A percentile compares a stretch with the other conserved stretches of the same genome.
Conservation (phyloP, 1,284 basidiomycete species). For the Fomitopsis betulina region DNA sequence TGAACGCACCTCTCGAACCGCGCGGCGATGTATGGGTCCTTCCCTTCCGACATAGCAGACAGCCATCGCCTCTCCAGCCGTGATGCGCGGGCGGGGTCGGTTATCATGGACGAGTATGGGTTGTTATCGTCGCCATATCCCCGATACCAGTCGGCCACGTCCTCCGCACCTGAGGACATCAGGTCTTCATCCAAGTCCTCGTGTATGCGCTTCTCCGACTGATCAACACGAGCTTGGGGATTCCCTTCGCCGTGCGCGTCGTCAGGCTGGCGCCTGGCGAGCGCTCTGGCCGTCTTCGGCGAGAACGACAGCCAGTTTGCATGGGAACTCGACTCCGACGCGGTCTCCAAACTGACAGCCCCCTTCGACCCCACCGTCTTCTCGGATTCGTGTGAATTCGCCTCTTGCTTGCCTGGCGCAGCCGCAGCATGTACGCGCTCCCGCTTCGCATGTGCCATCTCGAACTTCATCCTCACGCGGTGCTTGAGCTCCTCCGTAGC, state of each 20-base stretch:
- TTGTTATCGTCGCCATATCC: constrained; percentile 54
- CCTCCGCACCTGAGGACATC: constrained; percentile 26
- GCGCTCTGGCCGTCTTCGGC: constrained; percentile 42
- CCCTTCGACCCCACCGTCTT: constrained; percentile 15
- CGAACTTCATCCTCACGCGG: constrained; percentile 45
- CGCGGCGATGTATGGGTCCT: constrained; percentile 54
- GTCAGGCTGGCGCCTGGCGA: constrained; percentile 38
- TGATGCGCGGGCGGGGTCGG: constrained; percentile 79
- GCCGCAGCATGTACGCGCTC: constrained; percentile 21
- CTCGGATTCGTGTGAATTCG: constrained; percentile 5
- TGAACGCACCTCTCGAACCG: constrained; percentile 63
- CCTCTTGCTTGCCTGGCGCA: constrained; percentile 19
- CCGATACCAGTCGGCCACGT: constrained; percentile 37
- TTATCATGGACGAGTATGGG: constrained; percentile 57
- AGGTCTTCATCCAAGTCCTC: constrained; percentile 27
- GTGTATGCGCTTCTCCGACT: constrained; percentile 21
- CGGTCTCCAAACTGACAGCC: constrained; percentile 15
- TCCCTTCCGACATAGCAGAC: constrained; percentile 77
- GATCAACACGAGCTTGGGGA: constrained; percentile 10
- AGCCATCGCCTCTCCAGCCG: constrained; percentile 76
- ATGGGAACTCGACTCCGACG: constrained; percentile 21
- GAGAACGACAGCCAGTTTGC: constrained; percentile 39
- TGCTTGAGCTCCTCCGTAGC: constrained; percentile 77
- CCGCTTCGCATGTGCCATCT: constrained; percentile 37
- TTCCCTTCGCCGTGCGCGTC: constrained; percentile 22